These are phyloP conservation scores for Citrus inodora DNA, from an alignment of 345 rosid species.

Conservation along the genomic window DNA sequence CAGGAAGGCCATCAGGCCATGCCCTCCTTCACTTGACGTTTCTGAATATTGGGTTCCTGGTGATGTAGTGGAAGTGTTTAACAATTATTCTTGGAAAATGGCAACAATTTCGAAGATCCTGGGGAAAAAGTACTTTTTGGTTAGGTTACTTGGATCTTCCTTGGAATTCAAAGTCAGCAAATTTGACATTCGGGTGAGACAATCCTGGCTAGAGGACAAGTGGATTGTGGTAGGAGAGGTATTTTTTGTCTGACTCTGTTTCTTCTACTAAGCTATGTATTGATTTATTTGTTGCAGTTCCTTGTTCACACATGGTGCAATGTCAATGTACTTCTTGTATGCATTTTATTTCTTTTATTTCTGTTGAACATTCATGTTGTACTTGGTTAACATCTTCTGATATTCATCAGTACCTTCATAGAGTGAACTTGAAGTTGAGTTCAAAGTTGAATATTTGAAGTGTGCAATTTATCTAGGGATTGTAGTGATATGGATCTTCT, in stretches of 20 bases:
- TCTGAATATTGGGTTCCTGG: slow-evolving; percentile 54
- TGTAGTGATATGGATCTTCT: neutral
- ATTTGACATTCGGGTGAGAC: slow-evolving; percentile 54
- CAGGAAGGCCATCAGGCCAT: slow-evolving; percentile 62
- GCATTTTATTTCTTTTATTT: neutral
- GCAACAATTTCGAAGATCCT: slow-evolving; percentile 54
- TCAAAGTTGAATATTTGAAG: neutral
- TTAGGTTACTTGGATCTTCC: slow-evolving; percentile 64
- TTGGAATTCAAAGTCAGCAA: slow-evolving; percentile 45
- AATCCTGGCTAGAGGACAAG: slow-evolving; percentile 61
- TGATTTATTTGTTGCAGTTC: neutral
- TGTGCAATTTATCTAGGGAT: neutral
- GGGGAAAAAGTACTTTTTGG: slow-evolving; percentile 41
- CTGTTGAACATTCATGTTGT: neutral
- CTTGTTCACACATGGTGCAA: neutral
- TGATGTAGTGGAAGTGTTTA: slow-evolving; percentile 71
- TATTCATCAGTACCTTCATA: neutral
- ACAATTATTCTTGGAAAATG: slow-evolving; percentile 71
- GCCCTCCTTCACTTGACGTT: slow-evolving; percentile 37
- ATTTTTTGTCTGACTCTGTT: neutral
- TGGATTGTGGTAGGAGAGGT: slow-evolving; percentile 72
- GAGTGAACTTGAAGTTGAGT: slow-evolving; percentile 4
- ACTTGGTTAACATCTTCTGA: neutral
- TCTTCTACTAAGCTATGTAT: neutral
- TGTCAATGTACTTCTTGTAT: neutral